Evolutionary conservation across 176 grass and related monocot species (phyloP).

Genomic region (Oryza punctata): DNA sequence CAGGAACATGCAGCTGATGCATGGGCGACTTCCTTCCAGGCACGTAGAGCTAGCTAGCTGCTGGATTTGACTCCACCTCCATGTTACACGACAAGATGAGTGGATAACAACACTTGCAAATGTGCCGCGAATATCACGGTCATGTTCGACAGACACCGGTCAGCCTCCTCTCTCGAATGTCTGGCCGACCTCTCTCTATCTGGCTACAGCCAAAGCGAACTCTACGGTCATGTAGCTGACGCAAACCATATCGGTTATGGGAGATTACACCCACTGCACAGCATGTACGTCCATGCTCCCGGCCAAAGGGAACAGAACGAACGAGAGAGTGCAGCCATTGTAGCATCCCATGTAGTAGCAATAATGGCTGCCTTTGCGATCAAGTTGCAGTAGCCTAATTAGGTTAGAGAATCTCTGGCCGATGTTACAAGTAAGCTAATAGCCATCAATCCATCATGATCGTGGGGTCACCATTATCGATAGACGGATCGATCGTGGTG

Average conservation of each 20-base stretch:
- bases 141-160: conserved; percentile 12
- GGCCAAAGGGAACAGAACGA: conserved; percentile 30
- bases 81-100: not conserved
- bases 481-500: not conserved
- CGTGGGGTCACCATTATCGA: not conserved
- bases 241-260: not conserved
- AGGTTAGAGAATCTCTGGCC: not conserved
- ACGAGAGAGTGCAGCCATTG: conserved; percentile 24
- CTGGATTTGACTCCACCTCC: conserved; percentile 18
- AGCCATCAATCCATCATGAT: not conserved
- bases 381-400: conserved; percentile 22
- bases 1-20: conserved; percentile 47
- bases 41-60: conserved; percentile 14
- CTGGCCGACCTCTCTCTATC: conserved; percentile 5
- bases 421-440: conserved; percentile 14
- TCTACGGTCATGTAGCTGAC: not conserved
- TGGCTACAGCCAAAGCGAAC: not conserved
- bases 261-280: not conserved
- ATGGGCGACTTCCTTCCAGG: conserved; percentile 5
- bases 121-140: not conserved
- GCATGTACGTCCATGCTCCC: conserved; percentile 23
- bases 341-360: conserved; percentile 19
- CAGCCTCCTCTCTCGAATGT: conserved; percentile 20
- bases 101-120: not conserved
- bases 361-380: not conserved